These are phyloP conservation scores for Fonsecaea pedrosoi DNA, from an alignment of 2,329 filamentous ascomycete species.

Conservation along the genomic window DNA sequence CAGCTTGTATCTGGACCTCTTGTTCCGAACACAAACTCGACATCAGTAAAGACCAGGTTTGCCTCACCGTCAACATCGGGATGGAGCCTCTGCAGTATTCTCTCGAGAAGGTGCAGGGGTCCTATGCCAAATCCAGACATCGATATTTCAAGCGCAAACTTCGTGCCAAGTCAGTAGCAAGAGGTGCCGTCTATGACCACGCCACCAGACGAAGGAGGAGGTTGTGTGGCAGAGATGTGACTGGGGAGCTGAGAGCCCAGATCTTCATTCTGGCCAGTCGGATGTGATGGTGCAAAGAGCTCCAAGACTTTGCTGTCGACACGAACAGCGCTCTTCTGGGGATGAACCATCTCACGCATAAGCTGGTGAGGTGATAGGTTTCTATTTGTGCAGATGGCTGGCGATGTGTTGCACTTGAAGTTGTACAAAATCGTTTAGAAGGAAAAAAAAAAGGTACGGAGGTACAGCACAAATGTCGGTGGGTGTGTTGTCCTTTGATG, in stretches of 20 bases:
- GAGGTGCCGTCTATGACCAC: not conserved
- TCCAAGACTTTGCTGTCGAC: not conserved
- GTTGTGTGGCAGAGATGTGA: not conserved
- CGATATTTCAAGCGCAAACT: not conserved
- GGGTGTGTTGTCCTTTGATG: too few species aligned
- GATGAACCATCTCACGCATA: too few species aligned
- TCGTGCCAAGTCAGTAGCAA: not conserved
- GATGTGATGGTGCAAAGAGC: not conserved
- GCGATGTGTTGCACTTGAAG: too few species aligned
- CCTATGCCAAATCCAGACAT: not conserved
- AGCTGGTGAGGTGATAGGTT: too few species aligned
- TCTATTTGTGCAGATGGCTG: too few species aligned
- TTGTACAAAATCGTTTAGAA: too few species aligned
- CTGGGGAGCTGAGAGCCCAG: not conserved
- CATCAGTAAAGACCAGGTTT: not conserved
- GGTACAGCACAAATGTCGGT: too few species aligned
- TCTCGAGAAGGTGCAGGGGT: not conserved
- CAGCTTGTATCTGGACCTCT: not conserved
- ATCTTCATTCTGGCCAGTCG: not conserved
- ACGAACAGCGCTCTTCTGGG: too few species aligned
- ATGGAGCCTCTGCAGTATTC: not conserved
- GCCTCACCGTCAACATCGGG: not conserved
- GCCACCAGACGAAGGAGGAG: not conserved
- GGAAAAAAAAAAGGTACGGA: too few species aligned
- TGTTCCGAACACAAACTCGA: not conserved